Evolutionary conservation across 768 basidiomycete species (phyloP).

Genomic region (Rhizopogon roseolus): DNA sequence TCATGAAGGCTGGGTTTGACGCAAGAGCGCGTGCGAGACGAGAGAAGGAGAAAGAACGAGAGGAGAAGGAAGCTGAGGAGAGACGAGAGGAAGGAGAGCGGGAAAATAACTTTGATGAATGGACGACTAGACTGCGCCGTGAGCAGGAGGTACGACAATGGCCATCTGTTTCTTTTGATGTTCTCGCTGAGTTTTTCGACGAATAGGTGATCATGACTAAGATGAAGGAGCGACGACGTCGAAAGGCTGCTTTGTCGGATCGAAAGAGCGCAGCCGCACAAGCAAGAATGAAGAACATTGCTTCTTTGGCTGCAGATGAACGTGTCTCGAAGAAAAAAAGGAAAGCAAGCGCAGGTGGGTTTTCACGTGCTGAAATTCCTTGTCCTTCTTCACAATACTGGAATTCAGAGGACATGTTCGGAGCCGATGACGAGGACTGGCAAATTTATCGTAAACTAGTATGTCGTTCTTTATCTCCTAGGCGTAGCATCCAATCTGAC

Average conservation of each 20-base stretch:
- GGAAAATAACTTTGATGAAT: constrained; percentile 61
- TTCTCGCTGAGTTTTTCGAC: neutral
- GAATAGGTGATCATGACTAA: constrained; percentile 69
- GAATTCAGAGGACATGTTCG: constrained; percentile 81
- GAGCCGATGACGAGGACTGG: constrained; percentile 95
- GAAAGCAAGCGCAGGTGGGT: constrained; percentile 72
- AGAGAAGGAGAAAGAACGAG: constrained; percentile 84
- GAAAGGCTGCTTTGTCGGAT: constrained; percentile 80
- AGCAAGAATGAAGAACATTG: constrained; percentile 94
- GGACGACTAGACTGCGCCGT: constrained; percentile 66
- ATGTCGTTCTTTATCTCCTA: constrained; percentile 16
- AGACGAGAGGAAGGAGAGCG: constrained; percentile 71
- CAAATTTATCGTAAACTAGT: constrained; percentile 97
- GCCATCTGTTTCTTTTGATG: neutral
- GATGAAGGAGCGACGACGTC: constrained; percentile 79
- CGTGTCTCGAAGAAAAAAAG: constrained; percentile 79
- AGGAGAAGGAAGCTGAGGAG: constrained; percentile 57
- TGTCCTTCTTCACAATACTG: constrained; percentile 3
- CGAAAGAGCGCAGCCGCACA: constrained; percentile 94
- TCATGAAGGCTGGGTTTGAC: constrained; percentile 92
- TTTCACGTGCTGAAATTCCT: neutral
- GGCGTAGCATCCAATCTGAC: neutral
- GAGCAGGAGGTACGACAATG: constrained; percentile 70
- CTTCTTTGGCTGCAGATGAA: constrained; percentile 85
- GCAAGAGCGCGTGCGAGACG: constrained; percentile 78